Evolutionary conservation across 176 grass and related monocot genomes (phyloP), one percentile per base, ranked within the genome.

Genomic region (Bothriochloa decipiens): DNA sequence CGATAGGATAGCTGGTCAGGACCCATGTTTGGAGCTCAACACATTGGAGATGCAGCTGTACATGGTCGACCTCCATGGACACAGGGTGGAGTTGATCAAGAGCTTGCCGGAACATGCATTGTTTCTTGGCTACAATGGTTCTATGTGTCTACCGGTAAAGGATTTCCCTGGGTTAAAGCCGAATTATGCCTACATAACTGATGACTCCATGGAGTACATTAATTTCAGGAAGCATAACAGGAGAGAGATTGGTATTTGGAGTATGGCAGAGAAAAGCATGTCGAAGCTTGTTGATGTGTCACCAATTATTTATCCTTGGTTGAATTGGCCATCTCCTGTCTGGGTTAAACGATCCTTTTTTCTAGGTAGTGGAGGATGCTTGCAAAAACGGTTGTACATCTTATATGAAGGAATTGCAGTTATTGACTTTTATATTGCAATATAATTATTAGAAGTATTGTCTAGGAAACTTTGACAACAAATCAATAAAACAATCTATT

Each of bases 1-100:
- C 4, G 36, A 62, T 0, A 3, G 7, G 2, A 0, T 11, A 2
- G 1, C 0, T 1, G 20, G 1, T 7, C 0, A 10, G 53, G 3
- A 77, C 33, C 53, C 53, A 3, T 23, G 1, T 26, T 1, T 60
- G 2, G 53, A 61, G 75, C 52, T 18, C 9, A 57, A 16, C 25
- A 77, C 65, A 0, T 6, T 27, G 4, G n/a, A 33, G 7, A 11
- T 85, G 16, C 23, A 13, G 43, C 23, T 85, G 11, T 77, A 69
- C 64, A 85, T 8, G 32, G 43, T 84, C 11, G 61, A 84, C 46
- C 22, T 75, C 0, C 8, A 75, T 28, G 1, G 5, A 18, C 28
- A 42, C 0, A 84, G 1, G n/a, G 4, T 20, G 14, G 33, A 76
- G 5, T 41, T 28, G 72, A 75, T 77, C 11, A 14, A 69, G 17